Evolutionary conservation across 176 grass and related monocot species (phyloP).

Genomic region (Luzula sylvatica): DNA sequence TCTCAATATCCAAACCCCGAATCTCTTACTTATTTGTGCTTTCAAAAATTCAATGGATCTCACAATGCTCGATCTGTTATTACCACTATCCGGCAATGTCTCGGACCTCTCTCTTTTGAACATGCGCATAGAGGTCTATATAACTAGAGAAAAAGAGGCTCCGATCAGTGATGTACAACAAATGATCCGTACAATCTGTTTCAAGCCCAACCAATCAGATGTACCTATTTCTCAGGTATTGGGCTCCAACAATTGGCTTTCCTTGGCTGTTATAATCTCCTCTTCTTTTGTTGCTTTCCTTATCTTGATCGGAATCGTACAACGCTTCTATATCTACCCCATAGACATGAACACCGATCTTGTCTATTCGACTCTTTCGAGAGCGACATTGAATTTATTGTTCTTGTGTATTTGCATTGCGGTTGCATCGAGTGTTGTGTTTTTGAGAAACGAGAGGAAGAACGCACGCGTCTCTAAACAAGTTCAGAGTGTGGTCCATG

Average conservation of each 20-base stretch:
- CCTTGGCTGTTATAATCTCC: conserved; percentile 30
- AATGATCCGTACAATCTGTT: conserved; percentile 23
- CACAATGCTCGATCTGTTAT: conserved; percentile 47
- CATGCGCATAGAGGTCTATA: conserved; percentile 37
- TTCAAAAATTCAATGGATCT: conserved; percentile 53
- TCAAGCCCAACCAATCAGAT: conserved; percentile 38
- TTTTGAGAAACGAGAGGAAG: conserved; percentile 35
- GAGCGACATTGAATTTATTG: conserved; percentile 33
- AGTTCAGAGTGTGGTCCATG: conserved; percentile 31
- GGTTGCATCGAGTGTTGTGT: conserved; percentile 11
- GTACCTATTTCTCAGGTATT: conserved; percentile 27
- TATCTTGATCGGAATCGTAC: conserved; percentile 25
- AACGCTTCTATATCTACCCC: conserved; percentile 34
- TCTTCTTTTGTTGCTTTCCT: conserved; percentile 39
- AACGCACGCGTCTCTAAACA: conserved; percentile 17
- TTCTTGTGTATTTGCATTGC: conserved; percentile 30
- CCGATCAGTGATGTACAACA: not conserved
- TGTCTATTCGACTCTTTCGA: conserved; percentile 32
- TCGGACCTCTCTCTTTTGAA: conserved; percentile 25
- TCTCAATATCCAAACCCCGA: conserved; percentile 20
- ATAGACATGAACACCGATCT: conserved; percentile 30
- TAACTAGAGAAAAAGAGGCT: conserved; percentile 33
- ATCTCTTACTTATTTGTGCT: conserved; percentile 30
- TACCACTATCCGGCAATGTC: conserved; percentile 22
- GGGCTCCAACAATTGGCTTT: conserved; percentile 43